Evolutionary conservation across 495 filamentous ascomycete genomes (phyloP), one percentile per base, ranked within the genome.

Genomic region (Penicillium bovifimosum): DNA sequence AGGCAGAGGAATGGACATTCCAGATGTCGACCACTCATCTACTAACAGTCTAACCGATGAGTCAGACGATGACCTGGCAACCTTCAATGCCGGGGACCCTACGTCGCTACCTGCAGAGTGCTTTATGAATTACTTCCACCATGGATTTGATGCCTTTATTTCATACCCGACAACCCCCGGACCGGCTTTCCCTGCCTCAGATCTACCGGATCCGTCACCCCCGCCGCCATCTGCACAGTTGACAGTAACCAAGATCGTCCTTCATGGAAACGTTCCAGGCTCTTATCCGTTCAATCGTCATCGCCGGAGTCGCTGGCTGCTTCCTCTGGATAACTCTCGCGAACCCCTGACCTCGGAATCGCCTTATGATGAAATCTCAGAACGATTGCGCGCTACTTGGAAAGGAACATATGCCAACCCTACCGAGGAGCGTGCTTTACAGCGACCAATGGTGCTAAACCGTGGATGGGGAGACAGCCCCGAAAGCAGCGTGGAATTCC

Each of bases 231-330:
- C 80, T 6, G 69, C 84, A 53, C 84, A 83, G 38, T 73, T 89
- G 3, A 87, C 91, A 0, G 93, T 88, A 9, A 91, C 89, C 5
- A 97, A 98, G 65, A 68, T 98, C 10, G 82, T 96, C 38, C 71
- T 97, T 1, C 93, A 98, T 69, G 89, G 84, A 28, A 98, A 98
- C 61, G 83, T 98, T 3, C 93, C 93, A 4, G 93, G 93, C 0
- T 95, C 90, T 4, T 96, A 96, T 71, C 86, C 90, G 6, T 98
- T 98, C 73, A 96, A 98, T 66, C 81, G 93, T 20, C 90, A 97
- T 66, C 86, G 93, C 8, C 81, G 93, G 54, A 90, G 85, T 56
- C 83, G 91, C 27, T 98, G 93, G 93, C 81, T 80, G 47, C 84
- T 98, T 41, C 68, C 88, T 52, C 64, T 85, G 9, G 59, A 63